Conservation (phyloP, 2,329 filamentous ascomycete genomes). For the Rhynchosporium secalis region DNA sequence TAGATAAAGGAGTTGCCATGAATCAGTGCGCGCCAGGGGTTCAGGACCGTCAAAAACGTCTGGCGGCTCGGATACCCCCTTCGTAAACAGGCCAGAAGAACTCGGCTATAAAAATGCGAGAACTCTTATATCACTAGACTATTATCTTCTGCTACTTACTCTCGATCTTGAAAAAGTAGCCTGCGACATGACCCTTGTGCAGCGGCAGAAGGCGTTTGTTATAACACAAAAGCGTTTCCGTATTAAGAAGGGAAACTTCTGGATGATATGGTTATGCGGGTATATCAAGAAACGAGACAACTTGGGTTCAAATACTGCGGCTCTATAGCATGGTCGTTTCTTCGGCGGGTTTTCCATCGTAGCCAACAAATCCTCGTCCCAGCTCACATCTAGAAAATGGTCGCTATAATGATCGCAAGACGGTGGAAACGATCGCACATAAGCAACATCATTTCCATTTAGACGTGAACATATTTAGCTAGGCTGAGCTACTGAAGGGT, state of each 20-base stretch:
- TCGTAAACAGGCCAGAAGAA: slow-evolving; percentile 54
- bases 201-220: slow-evolving; percentile 42
- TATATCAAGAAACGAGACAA: slow-evolving; percentile 61
- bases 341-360: slow-evolving; percentile 46
- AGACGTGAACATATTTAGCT: no score
- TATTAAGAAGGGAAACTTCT: slow-evolving; percentile 65
- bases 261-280: slow-evolving; percentile 61
- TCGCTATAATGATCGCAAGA: no score
- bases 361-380: slow-evolving; percentile 27
- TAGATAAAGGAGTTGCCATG: slow-evolving; percentile 51
- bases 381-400: slow-evolving; percentile 8
- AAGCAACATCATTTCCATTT: no score
- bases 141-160: slow-evolving; percentile 56
- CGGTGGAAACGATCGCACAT: no score
- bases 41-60: slow-evolving; percentile 54
- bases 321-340: slow-evolving; percentile 52
- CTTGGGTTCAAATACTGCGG: slow-evolving; percentile 54
- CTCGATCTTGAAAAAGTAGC: slow-evolving; percentile 42
- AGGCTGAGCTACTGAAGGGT: not conserved
- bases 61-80: slow-evolving; percentile 54
- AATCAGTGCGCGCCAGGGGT: slow-evolving; percentile 59
- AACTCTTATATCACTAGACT: slow-evolving; percentile 55
- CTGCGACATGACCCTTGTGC: slow-evolving; percentile 35
- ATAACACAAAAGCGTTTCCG: slow-evolving; percentile 70
- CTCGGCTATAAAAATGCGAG: slow-evolving; percentile 53